Evolutionary conservation across 139 green algal species (phyloP).

Genomic region (Asterochloris sp.): DNA sequence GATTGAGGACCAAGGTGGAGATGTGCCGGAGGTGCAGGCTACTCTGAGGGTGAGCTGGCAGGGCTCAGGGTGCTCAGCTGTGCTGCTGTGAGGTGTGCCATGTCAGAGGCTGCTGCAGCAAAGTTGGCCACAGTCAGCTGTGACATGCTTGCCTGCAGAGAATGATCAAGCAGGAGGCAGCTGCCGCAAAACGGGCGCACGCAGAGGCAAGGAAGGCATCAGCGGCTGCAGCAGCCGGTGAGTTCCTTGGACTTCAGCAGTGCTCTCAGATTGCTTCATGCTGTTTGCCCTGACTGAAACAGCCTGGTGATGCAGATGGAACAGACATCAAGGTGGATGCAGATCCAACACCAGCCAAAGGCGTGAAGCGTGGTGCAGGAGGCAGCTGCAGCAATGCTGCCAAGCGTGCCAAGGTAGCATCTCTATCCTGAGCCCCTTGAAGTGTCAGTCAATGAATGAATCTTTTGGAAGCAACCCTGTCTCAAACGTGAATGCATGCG

Average conservation of each 20-base stretch:
- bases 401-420: not conserved
- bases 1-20: slow-evolving; percentile 70
- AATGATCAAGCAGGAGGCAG: slow-evolving; percentile 14
- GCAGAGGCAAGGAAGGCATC: slow-evolving; percentile 14
- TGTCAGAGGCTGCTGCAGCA: not conserved
- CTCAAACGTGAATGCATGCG: too few species aligned
- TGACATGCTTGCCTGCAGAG: slow-evolving; percentile 1
- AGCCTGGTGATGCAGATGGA: not conserved
- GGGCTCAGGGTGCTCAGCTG: not conserved
- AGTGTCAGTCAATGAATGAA: too few species aligned
- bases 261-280: not conserved
- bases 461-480: too few species aligned
- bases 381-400: not conserved
- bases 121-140: not conserved
- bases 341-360: not conserved
- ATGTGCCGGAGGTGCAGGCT: slow-evolving; percentile 44
- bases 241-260: not conserved
- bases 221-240: not conserved
- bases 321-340: not conserved
- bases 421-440: too few species aligned
- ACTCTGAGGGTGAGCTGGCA: slow-evolving; percentile 28
- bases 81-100: not conserved
- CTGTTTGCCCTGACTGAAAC: not conserved
- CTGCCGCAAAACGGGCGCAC: slow-evolving; percentile 1
- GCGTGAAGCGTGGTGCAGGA: not conserved